Percentiles rank a stretch among this genome's conserved stretches.
Evolutionary conservation across 2,329 filamentous ascomycete species (phyloP).

Genomic region (Venturia effusa): DNA sequence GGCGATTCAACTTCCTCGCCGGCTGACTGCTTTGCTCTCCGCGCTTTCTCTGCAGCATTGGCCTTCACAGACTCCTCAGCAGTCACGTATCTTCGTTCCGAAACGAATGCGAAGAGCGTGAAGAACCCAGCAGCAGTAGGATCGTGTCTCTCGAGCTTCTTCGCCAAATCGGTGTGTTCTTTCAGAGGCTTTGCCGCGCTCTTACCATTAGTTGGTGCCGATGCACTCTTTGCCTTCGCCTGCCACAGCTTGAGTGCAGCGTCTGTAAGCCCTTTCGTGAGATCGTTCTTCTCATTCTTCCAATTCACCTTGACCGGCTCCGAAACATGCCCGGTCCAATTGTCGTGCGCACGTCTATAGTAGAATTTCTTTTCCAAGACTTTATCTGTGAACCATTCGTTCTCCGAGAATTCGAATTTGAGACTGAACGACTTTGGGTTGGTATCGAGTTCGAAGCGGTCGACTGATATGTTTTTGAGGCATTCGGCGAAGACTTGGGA

Average conservation of each 20-base stretch:
- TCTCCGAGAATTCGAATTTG: conserved; percentile 57
- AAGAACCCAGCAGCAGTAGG: conserved; percentile 72
- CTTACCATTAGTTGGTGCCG: conserved; percentile 17
- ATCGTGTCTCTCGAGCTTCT: conserved; percentile 45
- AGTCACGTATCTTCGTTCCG: conserved; percentile 53
- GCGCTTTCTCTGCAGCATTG: conserved; percentile 48
- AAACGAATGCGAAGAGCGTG: conserved; percentile 69
- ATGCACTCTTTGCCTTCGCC: conserved; percentile 21
- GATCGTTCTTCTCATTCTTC: conserved; percentile 58
- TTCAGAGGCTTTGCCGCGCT: conserved; percentile 30
- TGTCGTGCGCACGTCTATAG: conserved; percentile 59
- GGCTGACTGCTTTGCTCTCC: conserved; percentile 35
- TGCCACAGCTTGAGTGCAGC: conserved; percentile 57
- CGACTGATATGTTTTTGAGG: conserved; percentile 60
- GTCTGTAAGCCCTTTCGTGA: conserved; percentile 69
- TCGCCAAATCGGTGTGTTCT: conserved; percentile 43
- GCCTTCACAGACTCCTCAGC: conserved; percentile 61
- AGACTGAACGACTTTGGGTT: conserved; percentile 64
- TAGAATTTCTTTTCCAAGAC: conserved; percentile 87
- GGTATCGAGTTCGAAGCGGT: conserved; percentile 65
- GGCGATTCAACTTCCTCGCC: conserved; percentile 34
- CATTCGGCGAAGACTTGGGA: conserved; percentile 57
- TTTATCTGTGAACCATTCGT: conserved; percentile 70
- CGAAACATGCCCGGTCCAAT: conserved; percentile 68
- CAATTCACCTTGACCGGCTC: conserved; percentile 82